Evolutionary conservation across 2,329 filamentous ascomycete genomes (phyloP), one percentile per base, ranked within the genome.

Genomic region (Pyricularia grisea): DNA sequence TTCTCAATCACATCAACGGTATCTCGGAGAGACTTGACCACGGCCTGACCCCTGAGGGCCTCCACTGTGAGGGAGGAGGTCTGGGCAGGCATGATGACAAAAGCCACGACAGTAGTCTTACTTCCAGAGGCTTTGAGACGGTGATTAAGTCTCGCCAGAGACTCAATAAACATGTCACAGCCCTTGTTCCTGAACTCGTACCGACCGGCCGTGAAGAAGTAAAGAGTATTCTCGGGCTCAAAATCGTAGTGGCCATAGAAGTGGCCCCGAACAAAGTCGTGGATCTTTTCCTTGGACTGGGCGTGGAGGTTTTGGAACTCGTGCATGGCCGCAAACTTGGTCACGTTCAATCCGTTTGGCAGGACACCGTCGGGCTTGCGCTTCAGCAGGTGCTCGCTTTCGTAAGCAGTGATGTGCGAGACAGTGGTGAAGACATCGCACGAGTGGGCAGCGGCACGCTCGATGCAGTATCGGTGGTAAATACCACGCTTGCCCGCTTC

Each of bases 121-220:
- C 93, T 97, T 66, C 92, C 92, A 9, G 89, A 81, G 67, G 81
- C 81, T 86, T 98, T 98, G 76, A 99, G 88, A 58, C 91, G 88
- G 82, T 98, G 94, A 81, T 99, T 99, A 75, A 99, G 82, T 63
- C 95, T 92, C 31, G 95, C 95, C 72, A 99, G 83, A 3, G 94
- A 95, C 81, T 99, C 95, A 74, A 99, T 97, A 80, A 98, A 99
- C 95, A 99, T 98, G 80, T 99, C 95, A 11, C 97, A 94, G 76
- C 95, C 95, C 82, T 99, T 99, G 78, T 99, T 99, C 72, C 95
- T 86, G 85, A 94, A 99, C 80, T 99, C 95, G 77, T 99, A 99
- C 72, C 95, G 91, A 70, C 95, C 95, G 7, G 95, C 92, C 3
- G 94, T 99, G 84, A 99, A 99, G 81, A 98, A 91, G 81, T 97